Evolutionary conservation across 1,284 basidiomycete genomes (phyloP).

Genomic region (Volvariella volvacea): DNA sequence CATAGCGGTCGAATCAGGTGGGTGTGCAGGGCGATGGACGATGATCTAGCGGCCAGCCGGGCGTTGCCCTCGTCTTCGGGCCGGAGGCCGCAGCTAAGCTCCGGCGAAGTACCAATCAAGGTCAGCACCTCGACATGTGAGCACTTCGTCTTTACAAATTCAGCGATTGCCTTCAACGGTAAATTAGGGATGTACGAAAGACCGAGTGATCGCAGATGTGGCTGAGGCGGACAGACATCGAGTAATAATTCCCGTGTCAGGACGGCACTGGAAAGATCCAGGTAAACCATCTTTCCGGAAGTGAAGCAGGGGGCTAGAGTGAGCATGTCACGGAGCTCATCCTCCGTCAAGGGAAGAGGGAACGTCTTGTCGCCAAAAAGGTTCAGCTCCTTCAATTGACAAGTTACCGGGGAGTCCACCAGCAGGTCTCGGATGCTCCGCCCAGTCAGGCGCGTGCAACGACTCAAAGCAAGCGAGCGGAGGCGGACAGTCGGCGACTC

Average conservation of each 20-base stretch:
- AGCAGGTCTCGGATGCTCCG: conserved; percentile 76
- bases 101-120: conserved; percentile 71
- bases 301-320: conserved; percentile 77
- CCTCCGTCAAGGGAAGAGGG: conserved; percentile 67
- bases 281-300: conserved; percentile 72
- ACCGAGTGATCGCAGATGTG: conserved; percentile 78
- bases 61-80: conserved; percentile 19
- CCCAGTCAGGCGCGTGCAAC: conserved; percentile 81
- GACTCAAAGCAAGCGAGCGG: conserved; percentile 79
- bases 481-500: conserved; percentile 60
- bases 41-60: conserved; percentile 42
- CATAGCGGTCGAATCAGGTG: conserved; percentile 75
- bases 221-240: conserved; percentile 57
- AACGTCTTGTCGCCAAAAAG: conserved; percentile 89
- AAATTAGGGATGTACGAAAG: conserved; percentile 81
- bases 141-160: conserved; percentile 68
- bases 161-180: conserved; percentile 58
- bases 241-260: conserved; percentile 62
- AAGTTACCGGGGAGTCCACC: conserved; percentile 60
- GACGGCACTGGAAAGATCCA: conserved; percentile 85
- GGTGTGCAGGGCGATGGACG: conserved; percentile 59
- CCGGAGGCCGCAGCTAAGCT: conserved; percentile 54
- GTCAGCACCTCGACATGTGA: conserved; percentile 83
- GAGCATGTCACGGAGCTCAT: conserved; percentile 69
- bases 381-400: conserved; percentile 71